Base-by-base conservation (phyloP, 2,329 filamentous ascomycete species). In the Metarhizium guizhouense region DNA sequence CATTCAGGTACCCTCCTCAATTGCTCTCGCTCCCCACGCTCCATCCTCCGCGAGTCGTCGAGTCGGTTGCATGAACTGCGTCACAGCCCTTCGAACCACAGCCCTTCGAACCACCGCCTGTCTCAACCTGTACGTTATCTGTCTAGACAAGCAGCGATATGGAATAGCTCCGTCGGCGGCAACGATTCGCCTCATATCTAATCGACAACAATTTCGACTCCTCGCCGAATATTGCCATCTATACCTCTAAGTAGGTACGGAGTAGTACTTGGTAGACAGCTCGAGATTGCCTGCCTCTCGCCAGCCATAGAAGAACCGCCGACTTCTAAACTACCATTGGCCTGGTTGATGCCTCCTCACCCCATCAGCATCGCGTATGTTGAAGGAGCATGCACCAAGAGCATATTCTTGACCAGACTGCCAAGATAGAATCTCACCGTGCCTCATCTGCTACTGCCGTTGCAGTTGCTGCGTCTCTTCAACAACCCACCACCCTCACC, bases 321-420 rank as follows among this genome's bases (percentile, higher is more conserved):
- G 20, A 49, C 34, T 25, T 43, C 25, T 36, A 30, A 45, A 54
- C 53, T 6, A 32, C 54, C 40, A 47, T 45, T 51, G 40, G 14
- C 16, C 40, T 43, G 54, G 6, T 29, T 52, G 42, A 48, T 16
- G 13, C 20, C 13, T 30, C 30, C 45, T 7, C 45, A 48, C 18
- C 18, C 8, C 45, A 29, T 30, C 25, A 30, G 20, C 25, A 20
- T 16, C n/a, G 42, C 43, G 45, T 32, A 6, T n/a, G 43, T 49
- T 49, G 45, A 34, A 29, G 40, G 18, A 57, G 38, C 18, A 57
- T 55, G 56, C 51, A 38, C 40, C 50, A 14, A 29, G 30, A n/a
- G n/a, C 52, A 50, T 34, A 49, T 10, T 47, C 45, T 49, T 40
- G 48, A 47, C 54, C 42, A 45, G 34, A 38, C 48, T 40, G 29